Conservation (phyloP, 192 early-diverging fungal genomes). For the Helicostylum pulchrum region DNA sequence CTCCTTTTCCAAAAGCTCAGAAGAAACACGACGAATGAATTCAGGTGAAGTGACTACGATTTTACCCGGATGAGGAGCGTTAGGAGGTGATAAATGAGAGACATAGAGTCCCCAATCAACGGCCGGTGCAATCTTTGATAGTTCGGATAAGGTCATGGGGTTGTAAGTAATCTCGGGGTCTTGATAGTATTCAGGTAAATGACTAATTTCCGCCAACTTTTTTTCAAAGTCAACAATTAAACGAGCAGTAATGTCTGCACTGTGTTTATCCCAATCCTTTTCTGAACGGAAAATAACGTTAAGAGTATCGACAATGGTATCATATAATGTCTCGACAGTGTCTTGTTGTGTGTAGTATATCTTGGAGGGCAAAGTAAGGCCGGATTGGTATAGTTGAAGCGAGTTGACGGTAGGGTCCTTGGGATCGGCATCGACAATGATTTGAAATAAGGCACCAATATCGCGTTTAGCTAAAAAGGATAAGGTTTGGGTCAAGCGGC, state of each 20-base stretch:
- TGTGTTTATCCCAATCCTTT: constrained; percentile 11
- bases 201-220: constrained; percentile 49
- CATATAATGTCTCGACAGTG: constrained; percentile 38
- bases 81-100: constrained; percentile 21
- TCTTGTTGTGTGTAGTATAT: constrained; percentile 60
- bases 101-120: constrained; percentile 43
- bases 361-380: constrained; percentile 61
- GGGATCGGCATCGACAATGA: constrained; percentile 50
- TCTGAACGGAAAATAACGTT: constrained; percentile 17
- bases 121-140: constrained; percentile 26
- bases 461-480: constrained; percentile 8
- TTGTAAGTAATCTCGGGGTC: constrained; percentile 55
- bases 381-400: constrained; percentile 51
- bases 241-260: constrained; percentile 35
- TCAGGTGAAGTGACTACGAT: constrained; percentile 29
- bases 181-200: constrained; percentile 40
- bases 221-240: constrained; percentile 62
- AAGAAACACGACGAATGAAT: constrained; percentile 34
- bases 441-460: constrained; percentile 45
- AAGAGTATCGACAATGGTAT: constrained; percentile 46
- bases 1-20: constrained; percentile 36
- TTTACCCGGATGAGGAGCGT: constrained; percentile 22
- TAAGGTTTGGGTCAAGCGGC: constrained; percentile 5
- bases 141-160: constrained; percentile 34
- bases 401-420: constrained; percentile 56